Evolutionary conservation across 176 grass and related monocot genomes (phyloP).

Genomic region (Phoenix roebelenii): DNA sequence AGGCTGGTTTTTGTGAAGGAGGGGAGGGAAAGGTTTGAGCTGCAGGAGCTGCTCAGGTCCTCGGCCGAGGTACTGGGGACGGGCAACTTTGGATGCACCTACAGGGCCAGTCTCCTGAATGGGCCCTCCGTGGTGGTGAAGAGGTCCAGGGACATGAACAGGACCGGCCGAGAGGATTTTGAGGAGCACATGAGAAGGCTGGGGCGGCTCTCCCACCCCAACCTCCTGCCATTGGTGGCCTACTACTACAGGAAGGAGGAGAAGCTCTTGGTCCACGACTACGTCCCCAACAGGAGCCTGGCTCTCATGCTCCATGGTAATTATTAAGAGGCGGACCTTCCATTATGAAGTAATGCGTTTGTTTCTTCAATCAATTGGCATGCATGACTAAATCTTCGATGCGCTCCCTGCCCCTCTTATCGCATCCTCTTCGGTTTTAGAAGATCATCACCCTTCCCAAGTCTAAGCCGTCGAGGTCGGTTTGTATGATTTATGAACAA

Average conservation of each 20-base stretch:
- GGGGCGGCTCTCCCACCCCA: constrained; percentile 66
- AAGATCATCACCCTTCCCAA: too few species aligned
- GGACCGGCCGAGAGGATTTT: constrained; percentile 65
- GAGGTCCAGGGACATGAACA: constrained; percentile 95
- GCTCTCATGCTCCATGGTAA: constrained; percentile 60
- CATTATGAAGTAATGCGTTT: too few species aligned
- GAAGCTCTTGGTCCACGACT: constrained; percentile 80
- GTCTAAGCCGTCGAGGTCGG: too few species aligned
- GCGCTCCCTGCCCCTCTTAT: too few species aligned
- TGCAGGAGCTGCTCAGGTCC: constrained; percentile 81
- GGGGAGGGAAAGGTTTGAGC: constrained; percentile 46
- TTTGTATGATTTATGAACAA: too few species aligned
- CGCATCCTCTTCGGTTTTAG: too few species aligned
- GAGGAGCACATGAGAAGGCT: constrained; percentile 96
- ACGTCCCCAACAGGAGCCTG: constrained; percentile 56
- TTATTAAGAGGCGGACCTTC: too few species aligned
- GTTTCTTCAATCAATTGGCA: too few species aligned
- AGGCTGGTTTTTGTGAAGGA: constrained; percentile 63
- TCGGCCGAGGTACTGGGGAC: constrained; percentile 76
- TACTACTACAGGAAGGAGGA: constrained; percentile 98
- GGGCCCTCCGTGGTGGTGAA: constrained; percentile 73
- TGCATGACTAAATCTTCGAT: too few species aligned
- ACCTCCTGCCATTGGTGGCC: constrained; percentile 67
- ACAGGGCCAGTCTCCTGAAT: constrained; percentile 49
- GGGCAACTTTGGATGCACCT: constrained; percentile 62